phyloP scores from a whole-genome alignment of 179 eudicot genomes.

The Gypsophila paniculata region DNA sequence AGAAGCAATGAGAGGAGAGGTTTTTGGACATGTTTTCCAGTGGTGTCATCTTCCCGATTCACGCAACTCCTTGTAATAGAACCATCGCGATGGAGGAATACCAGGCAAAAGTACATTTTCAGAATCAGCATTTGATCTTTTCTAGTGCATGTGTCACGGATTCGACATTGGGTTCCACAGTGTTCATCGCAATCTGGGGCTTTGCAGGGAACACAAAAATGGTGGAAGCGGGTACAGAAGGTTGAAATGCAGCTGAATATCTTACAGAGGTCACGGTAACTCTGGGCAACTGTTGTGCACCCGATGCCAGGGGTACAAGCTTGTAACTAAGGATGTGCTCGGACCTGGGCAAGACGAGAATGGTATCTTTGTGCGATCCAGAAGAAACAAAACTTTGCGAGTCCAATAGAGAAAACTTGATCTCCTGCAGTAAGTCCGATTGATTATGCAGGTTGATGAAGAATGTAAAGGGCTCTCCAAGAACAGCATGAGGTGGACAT shows the following conservation, averaged over 20 bases:
- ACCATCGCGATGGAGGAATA: constrained; percentile 1
- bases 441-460: constrained; percentile 61
- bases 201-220: constrained; percentile 77
- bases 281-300: constrained; percentile 73
- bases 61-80: constrained; percentile 8
- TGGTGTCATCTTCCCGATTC: background rate
- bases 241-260: constrained; percentile 71
- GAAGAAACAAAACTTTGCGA: constrained; percentile 77
- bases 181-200: constrained; percentile 48
- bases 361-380: constrained; percentile 68
- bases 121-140: constrained; percentile 20
- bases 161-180: constrained; percentile 25
- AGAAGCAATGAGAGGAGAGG: background rate
- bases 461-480: constrained; percentile 73
- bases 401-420: constrained; percentile 70
- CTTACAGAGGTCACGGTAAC: constrained; percentile 57
- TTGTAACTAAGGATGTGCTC: constrained; percentile 62
- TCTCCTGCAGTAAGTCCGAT: constrained; percentile 77
- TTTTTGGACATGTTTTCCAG: background rate
- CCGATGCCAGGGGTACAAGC: constrained; percentile 75
- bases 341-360: constrained; percentile 65
- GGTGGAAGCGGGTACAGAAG: constrained; percentile 60
- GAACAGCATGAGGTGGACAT: constrained; percentile 86
- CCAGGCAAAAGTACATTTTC: constrained; percentile 1
- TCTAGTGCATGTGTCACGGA: constrained; percentile 35